Conservation (phyloP, 129 eudicot species). For the Gnaphalium uliginosum region DNA sequence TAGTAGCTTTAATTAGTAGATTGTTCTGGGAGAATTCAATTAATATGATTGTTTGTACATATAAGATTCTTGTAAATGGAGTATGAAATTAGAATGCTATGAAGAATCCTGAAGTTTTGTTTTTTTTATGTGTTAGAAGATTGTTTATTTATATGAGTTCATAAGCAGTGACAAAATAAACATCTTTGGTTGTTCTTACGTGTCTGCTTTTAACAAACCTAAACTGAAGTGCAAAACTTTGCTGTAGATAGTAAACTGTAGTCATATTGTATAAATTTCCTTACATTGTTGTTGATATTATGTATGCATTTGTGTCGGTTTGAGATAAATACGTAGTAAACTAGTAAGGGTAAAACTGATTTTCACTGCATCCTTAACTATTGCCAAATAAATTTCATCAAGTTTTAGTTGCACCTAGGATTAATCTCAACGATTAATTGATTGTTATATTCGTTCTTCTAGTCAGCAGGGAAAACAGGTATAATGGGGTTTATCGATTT, state of each 20-base stretch:
- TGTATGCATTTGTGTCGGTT: background rate
- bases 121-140: background rate
- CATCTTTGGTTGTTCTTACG: background rate
- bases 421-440: background rate
- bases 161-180: background rate
- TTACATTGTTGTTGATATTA: background rate
- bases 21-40: background rate
- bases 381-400: background rate
- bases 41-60: background rate
- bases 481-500: conserved; percentile 22
- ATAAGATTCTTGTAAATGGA: background rate
- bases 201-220: background rate
- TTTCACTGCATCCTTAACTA: background rate
- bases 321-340: background rate
- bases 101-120: background rate
- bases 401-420: background rate
- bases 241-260: background rate
- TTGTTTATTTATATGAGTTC: background rate
- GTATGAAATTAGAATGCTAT: background rate
- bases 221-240: background rate
- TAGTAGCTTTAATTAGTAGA: background rate
- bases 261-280: background rate
- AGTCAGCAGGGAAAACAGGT: background rate
- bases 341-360: too few species aligned
- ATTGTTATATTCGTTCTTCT: background rate